Percentiles rank a stretch among this genome's conserved stretches.
Conservation (phyloP, 2,329 filamentous ascomycete species). For the Simplicillium sp. region DNA sequence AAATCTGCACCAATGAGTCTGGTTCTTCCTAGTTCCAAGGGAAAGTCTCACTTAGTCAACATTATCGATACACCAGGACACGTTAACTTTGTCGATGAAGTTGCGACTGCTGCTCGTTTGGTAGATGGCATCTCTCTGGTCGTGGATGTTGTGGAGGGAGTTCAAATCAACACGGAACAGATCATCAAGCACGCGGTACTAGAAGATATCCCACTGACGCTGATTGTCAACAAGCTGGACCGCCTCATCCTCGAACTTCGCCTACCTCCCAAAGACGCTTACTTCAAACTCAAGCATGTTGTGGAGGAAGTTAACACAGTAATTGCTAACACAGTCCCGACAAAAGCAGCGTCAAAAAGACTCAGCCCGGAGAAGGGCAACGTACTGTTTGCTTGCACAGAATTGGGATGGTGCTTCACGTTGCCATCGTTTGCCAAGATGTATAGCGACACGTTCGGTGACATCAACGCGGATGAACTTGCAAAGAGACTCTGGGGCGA, state of each 20-base stretch:
- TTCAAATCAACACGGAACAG: slow-evolving; percentile 95
- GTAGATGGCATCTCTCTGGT: slow-evolving; percentile 89
- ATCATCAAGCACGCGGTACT: slow-evolving; percentile 93
- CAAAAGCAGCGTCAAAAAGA: slow-evolving; percentile 67
- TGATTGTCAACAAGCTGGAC: slow-evolving; percentile 97
- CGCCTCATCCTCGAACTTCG: slow-evolving; percentile 89
- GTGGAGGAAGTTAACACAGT: slow-evolving; percentile 95
- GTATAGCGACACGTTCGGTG: slow-evolving; percentile 83
- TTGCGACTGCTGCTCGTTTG: slow-evolving; percentile 76
- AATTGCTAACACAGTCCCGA: slow-evolving; percentile 80
- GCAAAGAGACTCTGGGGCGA: slow-evolving; percentile 86
- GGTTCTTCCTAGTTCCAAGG: slow-evolving; percentile 76
- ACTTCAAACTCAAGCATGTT: slow-evolving; percentile 99
- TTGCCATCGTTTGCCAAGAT: slow-evolving; percentile 90
- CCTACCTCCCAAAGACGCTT: slow-evolving; percentile 87
- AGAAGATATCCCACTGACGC: slow-evolving; percentile 77
- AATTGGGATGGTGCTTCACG: slow-evolving; percentile 96
- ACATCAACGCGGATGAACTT: slow-evolving; percentile 75
- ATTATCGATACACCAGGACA: slow-evolving; percentile 94
- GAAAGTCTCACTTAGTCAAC: slow-evolving; percentile 92
- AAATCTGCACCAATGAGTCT: slow-evolving; percentile 94
- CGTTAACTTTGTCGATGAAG: slow-evolving; percentile 97
- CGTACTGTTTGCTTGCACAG: slow-evolving; percentile 89
- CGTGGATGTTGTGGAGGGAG: slow-evolving; percentile 95
- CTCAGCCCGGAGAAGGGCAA: slow-evolving; percentile 96